Percentiles rank a stretch among this genome's conserved stretches.
phyloP scores from a whole-genome alignment of 495 filamentous ascomycete genomes.

The Podospora didyma region DNA sequence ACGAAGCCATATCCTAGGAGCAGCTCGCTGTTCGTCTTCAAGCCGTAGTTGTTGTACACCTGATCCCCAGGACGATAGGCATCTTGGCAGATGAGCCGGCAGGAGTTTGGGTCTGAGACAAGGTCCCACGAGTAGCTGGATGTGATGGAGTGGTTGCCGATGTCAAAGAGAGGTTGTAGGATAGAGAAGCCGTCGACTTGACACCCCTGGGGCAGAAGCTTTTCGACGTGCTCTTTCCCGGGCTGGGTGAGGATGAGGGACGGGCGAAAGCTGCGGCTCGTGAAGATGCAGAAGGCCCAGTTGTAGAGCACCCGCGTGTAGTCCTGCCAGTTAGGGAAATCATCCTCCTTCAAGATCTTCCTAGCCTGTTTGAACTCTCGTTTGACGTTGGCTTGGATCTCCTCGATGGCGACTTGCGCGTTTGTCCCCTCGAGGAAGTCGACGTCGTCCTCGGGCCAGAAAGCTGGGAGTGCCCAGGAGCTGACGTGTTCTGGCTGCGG shows the following conservation, averaged over 20 bases:
- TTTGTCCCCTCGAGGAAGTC: conserved; percentile 48
- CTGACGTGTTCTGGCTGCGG: conserved; percentile 43
- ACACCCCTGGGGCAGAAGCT: conserved; percentile 17
- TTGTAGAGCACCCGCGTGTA: conserved; percentile 45
- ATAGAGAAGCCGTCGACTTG: conserved; percentile 47
- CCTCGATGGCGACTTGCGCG: conserved; percentile 39
- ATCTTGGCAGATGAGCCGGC: conserved; percentile 28
- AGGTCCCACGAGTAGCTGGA: conserved; percentile 40
- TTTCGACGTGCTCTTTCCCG: conserved; percentile 3
- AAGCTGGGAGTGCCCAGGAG: conserved; percentile 36
- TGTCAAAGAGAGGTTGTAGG: conserved; percentile 49
- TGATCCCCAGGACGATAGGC: conserved; percentile 30
- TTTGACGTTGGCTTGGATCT: conserved; percentile 38
- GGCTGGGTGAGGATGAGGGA: conserved; percentile 35
- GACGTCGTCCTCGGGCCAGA: conserved; percentile 43
- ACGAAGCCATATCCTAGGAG: conserved; percentile 52
- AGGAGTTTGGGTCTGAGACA: conserved; percentile 19
- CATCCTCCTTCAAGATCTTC: conserved; percentile 33
- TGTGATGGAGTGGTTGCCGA: conserved; percentile 48
- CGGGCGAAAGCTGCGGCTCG: conserved; percentile 49
- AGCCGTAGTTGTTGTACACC: conserved; percentile 54
- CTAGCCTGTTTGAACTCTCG: conserved; percentile 41
- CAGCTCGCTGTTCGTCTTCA: conserved; percentile 51
- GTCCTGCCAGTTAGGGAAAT: conserved; percentile 22
- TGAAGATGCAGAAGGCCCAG: conserved; percentile 54